These are phyloP conservation scores for Jamesozyma spencerorum DNA, from an alignment of 805 yeast genomes.

Conservation along the genomic window DNA sequence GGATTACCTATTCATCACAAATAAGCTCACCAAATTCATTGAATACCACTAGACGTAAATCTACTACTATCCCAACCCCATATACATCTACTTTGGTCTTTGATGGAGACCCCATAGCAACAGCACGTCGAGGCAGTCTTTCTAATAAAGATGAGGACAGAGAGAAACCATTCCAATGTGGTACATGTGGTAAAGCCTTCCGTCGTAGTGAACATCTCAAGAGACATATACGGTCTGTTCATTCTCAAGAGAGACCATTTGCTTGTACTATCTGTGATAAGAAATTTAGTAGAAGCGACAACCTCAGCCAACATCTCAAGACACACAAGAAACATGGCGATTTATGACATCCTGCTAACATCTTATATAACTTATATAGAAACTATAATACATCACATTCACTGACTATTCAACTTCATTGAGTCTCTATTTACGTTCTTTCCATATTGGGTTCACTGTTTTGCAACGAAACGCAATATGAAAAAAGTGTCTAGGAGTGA, in stretches of 20 bases:
- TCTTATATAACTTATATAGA: too few species aligned
- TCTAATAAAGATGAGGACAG: conserved; percentile 13
- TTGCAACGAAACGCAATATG: not conserved
- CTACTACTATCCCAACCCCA: not conserved
- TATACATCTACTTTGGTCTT: not conserved
- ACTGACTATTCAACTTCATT: not conserved
- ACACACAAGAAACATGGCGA: conserved; percentile 36
- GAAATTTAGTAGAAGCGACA: conserved; percentile 58
- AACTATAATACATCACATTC: not conserved
- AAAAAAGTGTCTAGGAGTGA: too few species aligned
- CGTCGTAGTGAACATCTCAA: conserved; percentile 43
- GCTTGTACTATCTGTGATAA: conserved; percentile 50
- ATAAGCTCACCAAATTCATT: not conserved
- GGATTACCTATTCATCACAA: not conserved
- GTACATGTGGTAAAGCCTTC: conserved; percentile 29
- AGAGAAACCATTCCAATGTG: conserved; percentile 33
- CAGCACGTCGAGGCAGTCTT: not conserved
- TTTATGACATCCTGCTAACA: conserved; percentile 5
- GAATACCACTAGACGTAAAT: not conserved
- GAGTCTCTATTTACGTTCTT: not conserved
- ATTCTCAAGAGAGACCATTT: conserved; percentile 50
- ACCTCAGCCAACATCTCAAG: conserved; percentile 54
- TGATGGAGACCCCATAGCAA: not conserved
- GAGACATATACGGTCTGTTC: conserved; percentile 59
- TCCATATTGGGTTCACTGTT: not conserved